Evolutionary conservation across 495 filamentous ascomycete genomes (phyloP).

Genomic region (Saxophila tyrrhenica): DNA sequence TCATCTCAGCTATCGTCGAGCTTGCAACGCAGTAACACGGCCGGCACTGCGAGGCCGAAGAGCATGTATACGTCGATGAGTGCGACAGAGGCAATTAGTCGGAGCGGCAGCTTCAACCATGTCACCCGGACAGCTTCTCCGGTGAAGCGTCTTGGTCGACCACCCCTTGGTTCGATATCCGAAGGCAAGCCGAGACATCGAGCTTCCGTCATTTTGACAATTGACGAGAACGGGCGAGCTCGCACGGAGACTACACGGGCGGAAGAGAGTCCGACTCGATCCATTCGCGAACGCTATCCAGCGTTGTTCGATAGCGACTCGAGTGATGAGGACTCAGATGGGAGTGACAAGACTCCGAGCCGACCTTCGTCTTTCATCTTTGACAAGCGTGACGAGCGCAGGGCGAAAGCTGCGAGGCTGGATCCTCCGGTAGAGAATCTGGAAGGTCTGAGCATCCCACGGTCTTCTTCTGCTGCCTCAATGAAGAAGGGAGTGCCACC

Average conservation of each 20-base stretch:
- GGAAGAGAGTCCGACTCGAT: slow-evolving; percentile 17
- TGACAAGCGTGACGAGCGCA: slow-evolving; percentile 15
- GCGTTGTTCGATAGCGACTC: slow-evolving; percentile 26
- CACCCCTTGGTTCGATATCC: slow-evolving; percentile 20
- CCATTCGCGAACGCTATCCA: slow-evolving; percentile 24
- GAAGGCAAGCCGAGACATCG: slow-evolving; percentile 26
- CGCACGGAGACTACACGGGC: slow-evolving; percentile 27
- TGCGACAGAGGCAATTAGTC: background rate
- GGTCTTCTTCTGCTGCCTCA: slow-evolving; percentile 21
- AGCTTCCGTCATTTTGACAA: slow-evolving; percentile 22
- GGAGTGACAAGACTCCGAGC: slow-evolving; percentile 19
- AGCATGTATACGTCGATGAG: slow-evolving; percentile 11
- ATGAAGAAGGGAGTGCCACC: slow-evolving; percentile 18
- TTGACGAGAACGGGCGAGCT: slow-evolving; percentile 30
- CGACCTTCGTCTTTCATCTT: slow-evolving; percentile 27
- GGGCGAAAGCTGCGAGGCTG: slow-evolving; percentile 24
- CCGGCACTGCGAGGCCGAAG: slow-evolving; percentile 20
- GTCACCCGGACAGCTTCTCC: slow-evolving; percentile 21
- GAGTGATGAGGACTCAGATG: slow-evolving; percentile 23
- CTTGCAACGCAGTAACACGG: slow-evolving; percentile 29
- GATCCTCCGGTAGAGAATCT: slow-evolving; percentile 23
- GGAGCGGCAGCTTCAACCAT: slow-evolving; percentile 3
- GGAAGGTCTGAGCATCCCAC: slow-evolving; percentile 21
- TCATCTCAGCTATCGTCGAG: slow-evolving; percentile 3
- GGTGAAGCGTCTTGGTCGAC: slow-evolving; percentile 16